Evolutionary conservation across 176 grass and related monocot species (phyloP).

Genomic region (Oryza meyeriana): DNA sequence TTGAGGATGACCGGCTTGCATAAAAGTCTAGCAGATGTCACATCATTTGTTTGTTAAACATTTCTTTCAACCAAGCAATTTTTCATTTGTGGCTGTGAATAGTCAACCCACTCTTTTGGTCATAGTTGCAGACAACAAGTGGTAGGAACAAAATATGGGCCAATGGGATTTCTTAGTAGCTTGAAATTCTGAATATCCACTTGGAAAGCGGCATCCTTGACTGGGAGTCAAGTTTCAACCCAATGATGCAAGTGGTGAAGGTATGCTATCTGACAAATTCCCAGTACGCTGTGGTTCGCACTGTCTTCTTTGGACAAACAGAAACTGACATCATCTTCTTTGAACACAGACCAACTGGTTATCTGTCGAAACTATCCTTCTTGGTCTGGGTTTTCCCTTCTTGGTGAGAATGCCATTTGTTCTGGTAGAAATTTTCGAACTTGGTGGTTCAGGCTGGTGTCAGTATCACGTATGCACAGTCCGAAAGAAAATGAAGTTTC

Average conservation of each 20-base stretch:
- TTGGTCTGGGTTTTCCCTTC: background rate
- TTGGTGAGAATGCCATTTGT: background rate
- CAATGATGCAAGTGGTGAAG: background rate
- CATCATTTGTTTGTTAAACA: conserved; percentile 11
- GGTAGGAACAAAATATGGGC: background rate
- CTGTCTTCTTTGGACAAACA: background rate
- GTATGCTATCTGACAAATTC: background rate
- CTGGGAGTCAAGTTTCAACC: background rate
- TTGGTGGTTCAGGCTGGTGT: background rate
- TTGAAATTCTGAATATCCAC: background rate
- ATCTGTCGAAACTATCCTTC: background rate
- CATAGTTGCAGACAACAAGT: background rate
- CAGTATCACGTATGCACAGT: background rate
- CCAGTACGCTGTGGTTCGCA: background rate
- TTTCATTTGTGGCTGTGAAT: background rate
- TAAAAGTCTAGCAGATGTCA: background rate
- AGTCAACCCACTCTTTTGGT: background rate
- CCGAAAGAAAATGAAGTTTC: background rate
- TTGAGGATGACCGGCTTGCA: background rate
- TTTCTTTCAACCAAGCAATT: background rate
- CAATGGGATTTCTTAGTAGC: background rate
- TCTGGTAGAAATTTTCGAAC: background rate
- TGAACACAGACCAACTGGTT: background rate
- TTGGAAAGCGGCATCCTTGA: background rate
- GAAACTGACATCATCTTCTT: background rate